Evolutionary conservation across 179 eudicot species (phyloP), one percentile per base, ranked within the genome.

Genomic region (Camellia oleifera): DNA sequence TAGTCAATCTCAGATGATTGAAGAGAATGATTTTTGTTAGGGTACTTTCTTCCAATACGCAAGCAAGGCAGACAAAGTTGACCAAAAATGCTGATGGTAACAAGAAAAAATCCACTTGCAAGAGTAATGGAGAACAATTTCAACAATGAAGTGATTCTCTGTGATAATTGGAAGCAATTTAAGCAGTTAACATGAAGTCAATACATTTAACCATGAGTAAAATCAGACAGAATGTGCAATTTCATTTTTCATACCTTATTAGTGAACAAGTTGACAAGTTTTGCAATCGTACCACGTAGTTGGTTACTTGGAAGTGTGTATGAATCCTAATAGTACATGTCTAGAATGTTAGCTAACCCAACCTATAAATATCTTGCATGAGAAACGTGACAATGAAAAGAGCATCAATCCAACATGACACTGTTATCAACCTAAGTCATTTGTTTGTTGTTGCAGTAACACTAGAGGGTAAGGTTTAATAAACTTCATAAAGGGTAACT

Each of bases 271-370:
- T 87, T 89, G 61, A 87, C 87, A 10, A 89, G 76, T 76, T 82
- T 90, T 85, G 84, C 79, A 73, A 81, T 75, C 63, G 67, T 80
- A 81, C 84, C 83, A 81, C 86, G 85, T 56, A 97, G 85, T 80
- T 87, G 89, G 82, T 92, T 94, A 50, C 74, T 67, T 4, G 98
- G 97, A 62, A 94, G 88, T 20, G 99, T 93, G 84, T 83, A 91
- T 8, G 69, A 77, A 86, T 97, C 99, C 85, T 97, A 98, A 70
- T 87, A 91, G 77, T 90, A 93, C 90, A 92, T 87, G 83, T 97
- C 99, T n/a, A 97, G 88, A 79, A 93, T 79, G 78, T 88, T 88
- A 64, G 92, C 93, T 90, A 97, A 79, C 68, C 87, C 89, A 82
- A 97, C 95, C 99, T 97, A 93, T 78, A 85, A 80, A 80, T 40